Evolutionary conservation across 768 basidiomycete species (phyloP), one percentile per base, ranked within the genome.

Genomic region (Calocybe gangraenosa): DNA sequence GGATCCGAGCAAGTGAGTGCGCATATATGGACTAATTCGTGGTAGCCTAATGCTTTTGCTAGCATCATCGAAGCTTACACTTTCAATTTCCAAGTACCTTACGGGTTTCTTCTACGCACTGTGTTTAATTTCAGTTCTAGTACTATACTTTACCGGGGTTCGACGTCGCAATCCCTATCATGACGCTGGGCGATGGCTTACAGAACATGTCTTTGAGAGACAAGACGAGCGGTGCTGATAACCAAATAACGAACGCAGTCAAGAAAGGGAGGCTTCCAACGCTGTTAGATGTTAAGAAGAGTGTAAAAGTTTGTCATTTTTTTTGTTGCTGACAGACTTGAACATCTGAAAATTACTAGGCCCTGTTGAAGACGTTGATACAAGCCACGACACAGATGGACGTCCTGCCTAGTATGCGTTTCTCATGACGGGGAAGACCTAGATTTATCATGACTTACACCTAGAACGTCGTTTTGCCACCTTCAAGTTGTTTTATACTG

Each of bases 41-140:
- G 45, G 41, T 44, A 25, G 3, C 20, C 15, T 19, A 32, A 31
- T 42, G 36, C 32, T 22, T 11, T 14, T 41, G 10, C 14, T 51
- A 92, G 90, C 64, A 85, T 92, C 45, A 75, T 92, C 18, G 90
- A 92, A 60, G 84, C 91, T 11, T 92, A 91, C 57, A 91, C 87
- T 0, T 92, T 92, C 67, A 87, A 90, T 57, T 90, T 92, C 56
- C 76, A 81, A 53, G 87, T 85, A 53, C n/a, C 17, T 7, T 14
- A 15, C n/a, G 15, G n/a, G 20, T 10, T 8, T 13, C 8, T 28
- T 25, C 28, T 47, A 3, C 33, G 11, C 14, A 11, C 15, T 31
- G 30, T 14, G 30, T 31, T 31, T 31, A 8, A 8, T 7, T 35
- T n/a, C 34, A 35, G 6, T 18, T 31, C 2, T 40, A 92, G 90